A percentile compares a stretch with the other conserved stretches of the same genome.
phyloP scores from a whole-genome alignment of 352 stramenopile species.

The Phytophthora brassicae region DNA sequence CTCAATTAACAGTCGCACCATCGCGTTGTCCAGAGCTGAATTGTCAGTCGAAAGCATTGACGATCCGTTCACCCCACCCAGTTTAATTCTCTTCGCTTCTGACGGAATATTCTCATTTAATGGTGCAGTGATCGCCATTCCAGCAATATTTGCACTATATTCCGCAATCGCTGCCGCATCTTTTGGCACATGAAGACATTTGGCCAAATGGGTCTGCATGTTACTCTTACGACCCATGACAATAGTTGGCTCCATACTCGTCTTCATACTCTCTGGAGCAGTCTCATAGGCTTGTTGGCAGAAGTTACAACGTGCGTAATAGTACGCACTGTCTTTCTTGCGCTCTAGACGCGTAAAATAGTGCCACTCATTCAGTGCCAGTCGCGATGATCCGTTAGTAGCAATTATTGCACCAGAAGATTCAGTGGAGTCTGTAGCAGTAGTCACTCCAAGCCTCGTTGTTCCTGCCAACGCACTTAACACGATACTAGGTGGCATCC shows the following conservation, averaged over 20 bases:
- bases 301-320: slow-evolving; percentile 81
- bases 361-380: slow-evolving; percentile 75
- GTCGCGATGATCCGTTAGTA: slow-evolving; percentile 32
- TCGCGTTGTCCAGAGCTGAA: slow-evolving; percentile 29
- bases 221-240: slow-evolving; percentile 80
- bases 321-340: slow-evolving; percentile 73
- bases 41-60: slow-evolving; percentile 7
- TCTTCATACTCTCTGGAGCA: slow-evolving; percentile 48
- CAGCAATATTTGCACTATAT: slow-evolving; percentile 2
- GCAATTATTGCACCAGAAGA: slow-evolving; percentile 4
- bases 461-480: slow-evolving; percentile 13
- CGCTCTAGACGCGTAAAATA: slow-evolving; percentile 78
- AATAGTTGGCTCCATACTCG: slow-evolving; percentile 52
- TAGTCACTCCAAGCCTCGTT: not conserved
- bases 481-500: slow-evolving; percentile 23
- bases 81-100: slow-evolving; percentile 23
- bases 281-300: slow-evolving; percentile 68
- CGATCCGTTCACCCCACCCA: slow-evolving; percentile 5
- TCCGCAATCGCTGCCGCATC: slow-evolving; percentile 37
- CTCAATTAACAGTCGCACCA: slow-evolving; percentile 68
- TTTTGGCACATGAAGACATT: slow-evolving; percentile 71
- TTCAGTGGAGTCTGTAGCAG: not conserved
- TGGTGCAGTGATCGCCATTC: not conserved
- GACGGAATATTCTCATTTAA: slow-evolving; percentile 13
- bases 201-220: slow-evolving; percentile 84